phyloP scores from a whole-genome alignment of 441 rosid genomes.

The Erysimum cheiri region DNA sequence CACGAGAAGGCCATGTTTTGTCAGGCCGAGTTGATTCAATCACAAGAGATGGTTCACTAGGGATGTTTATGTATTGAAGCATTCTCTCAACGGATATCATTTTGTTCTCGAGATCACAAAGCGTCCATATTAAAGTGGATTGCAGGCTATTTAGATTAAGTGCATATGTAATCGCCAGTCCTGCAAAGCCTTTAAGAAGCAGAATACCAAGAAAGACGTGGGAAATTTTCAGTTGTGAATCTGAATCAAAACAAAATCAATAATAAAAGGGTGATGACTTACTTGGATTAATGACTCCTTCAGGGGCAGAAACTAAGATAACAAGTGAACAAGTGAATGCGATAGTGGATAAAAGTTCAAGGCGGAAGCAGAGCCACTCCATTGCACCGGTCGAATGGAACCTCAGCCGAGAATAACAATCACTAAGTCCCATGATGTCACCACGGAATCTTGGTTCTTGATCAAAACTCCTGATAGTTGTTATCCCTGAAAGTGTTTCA shows the following conservation, averaged over 20 bases:
- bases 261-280: constrained; percentile 14
- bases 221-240: constrained; percentile 13
- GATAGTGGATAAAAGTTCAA: constrained; percentile 65
- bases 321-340: constrained; percentile 71
- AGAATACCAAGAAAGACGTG: neutral
- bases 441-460: constrained; percentile 70
- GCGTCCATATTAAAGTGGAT: constrained; percentile 61
- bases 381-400: constrained; percentile 66
- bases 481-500: constrained; percentile 78
- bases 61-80: constrained; percentile 69
- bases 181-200: constrained; percentile 67
- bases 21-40: constrained; percentile 62
- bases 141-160: constrained; percentile 75
- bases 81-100: constrained; percentile 95
- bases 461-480: constrained; percentile 84
- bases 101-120: constrained; percentile 74
- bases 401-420: constrained; percentile 63
- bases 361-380: constrained; percentile 88
- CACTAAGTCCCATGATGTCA: constrained; percentile 62
- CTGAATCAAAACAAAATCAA: neutral
- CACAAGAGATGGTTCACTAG: constrained; percentile 83
- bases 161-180: constrained; percentile 82
- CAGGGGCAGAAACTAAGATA: constrained; percentile 66
- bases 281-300: constrained; percentile 80
- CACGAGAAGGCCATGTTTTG: constrained; percentile 67